These are phyloP conservation scores for Hypoxylon trugodes DNA, from an alignment of 495 filamentous ascomycete genomes.

Conservation along the genomic window DNA sequence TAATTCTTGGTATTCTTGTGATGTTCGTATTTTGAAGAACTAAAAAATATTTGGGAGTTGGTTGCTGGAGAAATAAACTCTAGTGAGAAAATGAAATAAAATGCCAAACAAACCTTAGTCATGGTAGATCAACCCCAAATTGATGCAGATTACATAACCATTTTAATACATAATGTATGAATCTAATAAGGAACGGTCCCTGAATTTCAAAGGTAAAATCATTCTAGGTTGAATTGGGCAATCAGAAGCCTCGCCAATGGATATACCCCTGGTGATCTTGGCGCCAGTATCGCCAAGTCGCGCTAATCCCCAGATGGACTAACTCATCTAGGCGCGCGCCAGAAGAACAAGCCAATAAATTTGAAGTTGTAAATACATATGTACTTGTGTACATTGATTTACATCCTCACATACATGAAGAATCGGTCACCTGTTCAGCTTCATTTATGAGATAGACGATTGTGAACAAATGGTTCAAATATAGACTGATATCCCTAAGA, in stretches of 20 bases:
- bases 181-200: too few relatives aligned
- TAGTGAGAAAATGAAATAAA: neutral
- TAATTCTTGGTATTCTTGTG: neutral
- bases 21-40: neutral
- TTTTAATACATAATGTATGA: too few relatives aligned
- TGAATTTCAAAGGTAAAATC: too few relatives aligned
- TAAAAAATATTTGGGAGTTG: neutral
- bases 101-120: neutral
- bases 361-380: neutral
- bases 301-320: slow-evolving; percentile 25
- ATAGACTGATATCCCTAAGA: too few relatives aligned
- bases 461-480: slow-evolving; percentile 9
- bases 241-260: neutral
- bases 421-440: neutral
- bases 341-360: slow-evolving; percentile 12
- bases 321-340: slow-evolving; percentile 32
- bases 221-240: too few relatives aligned
- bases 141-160: too few relatives aligned
- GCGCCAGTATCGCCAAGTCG: slow-evolving; percentile 27
- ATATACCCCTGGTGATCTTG: slow-evolving; percentile 37
- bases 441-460: neutral
- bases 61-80: neutral
- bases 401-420: neutral
- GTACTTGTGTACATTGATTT: neutral
- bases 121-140: neutral